Evolutionary conservation across 2,329 filamentous ascomycete genomes (phyloP).

Genomic region (Shiraia sp.): DNA sequence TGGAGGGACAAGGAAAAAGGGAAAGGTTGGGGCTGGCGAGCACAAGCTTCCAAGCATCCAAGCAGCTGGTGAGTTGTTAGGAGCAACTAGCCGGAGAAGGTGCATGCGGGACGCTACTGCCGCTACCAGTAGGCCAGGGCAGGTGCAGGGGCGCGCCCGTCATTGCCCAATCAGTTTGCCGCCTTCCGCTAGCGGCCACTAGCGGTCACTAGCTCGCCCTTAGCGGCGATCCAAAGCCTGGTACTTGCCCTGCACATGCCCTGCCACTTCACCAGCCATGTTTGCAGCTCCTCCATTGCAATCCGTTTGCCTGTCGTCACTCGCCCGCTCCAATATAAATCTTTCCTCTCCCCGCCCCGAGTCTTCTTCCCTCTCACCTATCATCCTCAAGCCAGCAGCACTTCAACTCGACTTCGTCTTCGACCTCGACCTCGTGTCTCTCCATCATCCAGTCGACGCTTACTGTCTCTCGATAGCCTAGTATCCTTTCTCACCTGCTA

Average conservation of each 20-base stretch:
- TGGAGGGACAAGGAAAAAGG: too few relatives aligned
- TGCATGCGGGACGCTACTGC: too few relatives aligned
- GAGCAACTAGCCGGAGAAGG: too few relatives aligned
- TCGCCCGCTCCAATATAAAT: conserved; percentile 22
- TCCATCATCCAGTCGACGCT: conserved; percentile 13
- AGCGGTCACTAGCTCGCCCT: too few relatives aligned
- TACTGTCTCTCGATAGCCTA: conserved; percentile 12
- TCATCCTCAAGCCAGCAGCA: conserved; percentile 16
- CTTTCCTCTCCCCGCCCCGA: background rate
- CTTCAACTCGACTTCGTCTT: conserved; percentile 11
- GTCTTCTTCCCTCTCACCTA: conserved; percentile 5
- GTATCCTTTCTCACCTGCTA: conserved; percentile 19
- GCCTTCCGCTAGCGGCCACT: conserved; percentile 6
- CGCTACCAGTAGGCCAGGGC: background rate
- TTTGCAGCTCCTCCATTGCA: conserved; percentile 6
- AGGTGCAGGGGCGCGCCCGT: background rate
- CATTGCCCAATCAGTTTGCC: conserved; percentile 19
- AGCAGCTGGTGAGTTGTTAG: too few relatives aligned
- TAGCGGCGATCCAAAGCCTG: too few relatives aligned
- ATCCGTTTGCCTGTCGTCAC: background rate
- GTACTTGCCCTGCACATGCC: conserved; percentile 8
- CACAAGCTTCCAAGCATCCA: too few relatives aligned
- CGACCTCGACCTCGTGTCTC: conserved; percentile 8
- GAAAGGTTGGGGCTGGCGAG: too few relatives aligned
- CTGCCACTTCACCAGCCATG: conserved; percentile 19